phyloP scores from a whole-genome alignment of 116 monocot genomes.

The Papilionanthe hybrid region DNA sequence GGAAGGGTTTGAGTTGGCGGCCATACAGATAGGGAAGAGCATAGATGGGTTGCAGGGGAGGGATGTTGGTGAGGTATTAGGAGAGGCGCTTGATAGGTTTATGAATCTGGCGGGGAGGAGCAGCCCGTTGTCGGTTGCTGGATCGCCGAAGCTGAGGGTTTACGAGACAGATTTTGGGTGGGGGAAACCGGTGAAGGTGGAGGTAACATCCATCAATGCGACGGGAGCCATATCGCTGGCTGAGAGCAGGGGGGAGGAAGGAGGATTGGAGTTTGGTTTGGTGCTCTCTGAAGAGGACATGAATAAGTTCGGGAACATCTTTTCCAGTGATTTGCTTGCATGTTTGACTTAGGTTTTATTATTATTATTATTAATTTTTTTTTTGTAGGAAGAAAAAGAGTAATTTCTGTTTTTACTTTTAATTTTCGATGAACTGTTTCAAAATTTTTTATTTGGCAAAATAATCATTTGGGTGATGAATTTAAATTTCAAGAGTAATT shows the following conservation, averaged over 20 bases:
- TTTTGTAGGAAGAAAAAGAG: too few relatives aligned
- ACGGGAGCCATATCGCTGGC: constrained; percentile 28
- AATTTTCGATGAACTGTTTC: too few relatives aligned
- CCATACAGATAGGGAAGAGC: constrained; percentile 10
- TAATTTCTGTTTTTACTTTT: too few relatives aligned
- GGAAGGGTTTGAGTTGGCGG: constrained; percentile 15
- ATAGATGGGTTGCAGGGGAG: constrained; percentile 7
- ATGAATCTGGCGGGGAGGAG: background rate
- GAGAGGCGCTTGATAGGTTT: background rate
- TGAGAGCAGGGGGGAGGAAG: constrained; percentile 25
- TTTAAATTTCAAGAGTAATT: too few relatives aligned
- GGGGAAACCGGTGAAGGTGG: constrained; percentile 29
- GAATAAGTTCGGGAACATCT: constrained; percentile 5
- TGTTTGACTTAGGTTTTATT: background rate
- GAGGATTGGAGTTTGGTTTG: constrained; percentile 32
- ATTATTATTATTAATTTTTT: too few relatives aligned
- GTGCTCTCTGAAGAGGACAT: constrained; percentile 10
- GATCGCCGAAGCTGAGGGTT: constrained; percentile 25
- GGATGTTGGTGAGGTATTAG: background rate
- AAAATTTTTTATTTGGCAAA: too few relatives aligned
- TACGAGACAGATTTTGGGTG: constrained; percentile 33
- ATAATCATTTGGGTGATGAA: too few relatives aligned
- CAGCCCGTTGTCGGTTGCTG: constrained; percentile 14
- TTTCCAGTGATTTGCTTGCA: background rate
- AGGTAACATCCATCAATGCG: constrained; percentile 10